These are phyloP conservation scores for Tremella yokohamensis DNA, from an alignment of 768 basidiomycete species.

Conservation along the genomic window DNA sequence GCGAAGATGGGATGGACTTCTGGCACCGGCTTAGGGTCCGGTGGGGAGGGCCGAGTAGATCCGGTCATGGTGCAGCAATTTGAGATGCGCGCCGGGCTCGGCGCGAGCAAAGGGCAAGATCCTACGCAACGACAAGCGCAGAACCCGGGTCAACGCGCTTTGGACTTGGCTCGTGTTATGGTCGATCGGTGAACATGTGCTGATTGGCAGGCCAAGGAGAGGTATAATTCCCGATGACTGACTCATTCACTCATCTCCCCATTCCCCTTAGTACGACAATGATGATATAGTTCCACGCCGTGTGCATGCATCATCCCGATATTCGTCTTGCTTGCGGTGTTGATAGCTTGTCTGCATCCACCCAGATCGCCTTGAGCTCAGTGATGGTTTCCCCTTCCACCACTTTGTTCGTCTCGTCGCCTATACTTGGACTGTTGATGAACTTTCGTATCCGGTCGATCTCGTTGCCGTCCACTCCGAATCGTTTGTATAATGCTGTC, in stretches of 20 bases:
- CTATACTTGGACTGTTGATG: constrained; percentile 49
- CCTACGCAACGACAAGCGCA: constrained; percentile 14
- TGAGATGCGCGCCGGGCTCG: constrained; percentile 79
- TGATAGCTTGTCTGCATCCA: neutral
- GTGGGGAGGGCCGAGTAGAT: constrained; percentile 78
- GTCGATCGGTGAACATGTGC: neutral
- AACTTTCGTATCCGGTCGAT: constrained; percentile 37
- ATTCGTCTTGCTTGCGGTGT: too few relatives aligned
- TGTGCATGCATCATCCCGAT: too few relatives aligned
- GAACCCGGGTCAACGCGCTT: constrained; percentile 10
- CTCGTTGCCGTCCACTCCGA: constrained; percentile 28
- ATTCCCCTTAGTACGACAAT: too few relatives aligned
- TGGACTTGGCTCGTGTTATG: constrained; percentile 37
- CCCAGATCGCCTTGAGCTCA: constrained; percentile 4
- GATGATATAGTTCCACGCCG: too few relatives aligned
- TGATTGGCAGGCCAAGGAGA: constrained; percentile 21
- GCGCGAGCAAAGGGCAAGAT: constrained; percentile 83
- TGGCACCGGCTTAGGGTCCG: constrained; percentile 77
- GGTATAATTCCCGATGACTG: constrained; percentile 14
- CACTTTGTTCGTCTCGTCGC: constrained; percentile 31
- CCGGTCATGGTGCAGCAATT: constrained; percentile 78
- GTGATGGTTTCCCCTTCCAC: constrained; percentile 30
- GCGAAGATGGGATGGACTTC: constrained; percentile 99
- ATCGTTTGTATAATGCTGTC: constrained; percentile 30
- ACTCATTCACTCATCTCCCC: too few relatives aligned